phyloP scores from a whole-genome alignment of 306 rosid genomes.

The Cucumis hystrix region DNA sequence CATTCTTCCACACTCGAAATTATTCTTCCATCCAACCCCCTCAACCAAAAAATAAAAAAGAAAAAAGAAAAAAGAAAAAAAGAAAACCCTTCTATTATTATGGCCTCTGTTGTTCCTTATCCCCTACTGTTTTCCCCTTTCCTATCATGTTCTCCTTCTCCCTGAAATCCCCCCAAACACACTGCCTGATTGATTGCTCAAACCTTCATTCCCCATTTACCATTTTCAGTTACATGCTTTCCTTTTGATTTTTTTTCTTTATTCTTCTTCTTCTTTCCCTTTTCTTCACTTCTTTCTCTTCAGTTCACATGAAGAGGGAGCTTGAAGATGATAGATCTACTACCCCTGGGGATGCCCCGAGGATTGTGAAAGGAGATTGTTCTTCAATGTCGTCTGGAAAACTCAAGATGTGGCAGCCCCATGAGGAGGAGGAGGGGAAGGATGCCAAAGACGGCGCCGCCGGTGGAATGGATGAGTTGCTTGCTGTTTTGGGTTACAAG shows the following conservation, averaged over 20 bases:
- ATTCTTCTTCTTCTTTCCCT: neutral
- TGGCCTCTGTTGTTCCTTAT: conserved; percentile 60
- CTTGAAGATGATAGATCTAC: conserved; percentile 11
- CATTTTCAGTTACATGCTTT: neutral
- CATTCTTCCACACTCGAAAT: neutral
- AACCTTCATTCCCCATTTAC: neutral
- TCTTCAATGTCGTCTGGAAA: conserved; percentile 17
- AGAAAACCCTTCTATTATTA: conserved; percentile 23
- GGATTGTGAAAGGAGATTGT: conserved; percentile 9
- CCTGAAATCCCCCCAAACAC: neutral
- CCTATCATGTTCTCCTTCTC: conserved; percentile 1
- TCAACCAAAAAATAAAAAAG: neutral
- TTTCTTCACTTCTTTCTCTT: neutral
- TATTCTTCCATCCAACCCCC: too few relatives aligned
- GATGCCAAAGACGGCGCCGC: conserved; percentile 1
- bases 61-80: neutral
- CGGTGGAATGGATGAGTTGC: conserved; percentile 43
- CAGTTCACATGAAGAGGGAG: conserved; percentile 38
- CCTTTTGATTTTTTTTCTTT: too few relatives aligned
- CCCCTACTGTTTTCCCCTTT: conserved; percentile 23
- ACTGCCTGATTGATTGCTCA: neutral
- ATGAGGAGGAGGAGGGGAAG: conserved; percentile 17
- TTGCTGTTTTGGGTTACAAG: conserved; percentile 69
- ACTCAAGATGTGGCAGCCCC: conserved; percentile 22
- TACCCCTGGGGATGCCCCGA: neutral